A percentile compares a stretch with the other conserved stretches of the same genome.
These are phyloP conservation scores for Shiraia sp. DNA, from an alignment of 2,329 filamentous ascomycete species.

Conservation along the genomic window DNA sequence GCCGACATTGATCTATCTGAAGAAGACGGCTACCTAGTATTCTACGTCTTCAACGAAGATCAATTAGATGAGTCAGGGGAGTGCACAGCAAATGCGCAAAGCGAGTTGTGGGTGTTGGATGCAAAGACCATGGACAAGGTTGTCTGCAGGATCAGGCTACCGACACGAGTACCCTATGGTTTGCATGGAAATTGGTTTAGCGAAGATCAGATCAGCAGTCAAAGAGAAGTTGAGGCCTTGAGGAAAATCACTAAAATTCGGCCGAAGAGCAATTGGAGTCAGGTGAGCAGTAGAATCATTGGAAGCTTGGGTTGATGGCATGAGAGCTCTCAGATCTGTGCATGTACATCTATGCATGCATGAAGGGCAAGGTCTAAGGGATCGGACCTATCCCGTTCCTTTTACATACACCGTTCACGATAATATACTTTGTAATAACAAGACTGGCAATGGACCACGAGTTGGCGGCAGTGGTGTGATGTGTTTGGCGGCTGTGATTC, in stretches of 20 bases:
- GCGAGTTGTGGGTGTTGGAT: constrained; percentile 71
- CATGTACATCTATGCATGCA: not conserved
- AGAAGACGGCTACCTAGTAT: constrained; percentile 69
- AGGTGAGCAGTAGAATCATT: constrained; percentile 14
- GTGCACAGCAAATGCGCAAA: constrained; percentile 48
- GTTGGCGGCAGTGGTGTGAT: too few species aligned
- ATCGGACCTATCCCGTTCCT: too few species aligned
- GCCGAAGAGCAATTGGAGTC: constrained; percentile 8
- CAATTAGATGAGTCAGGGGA: constrained; percentile 60
- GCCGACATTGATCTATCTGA: constrained; percentile 47
- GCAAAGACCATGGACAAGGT: constrained; percentile 65
- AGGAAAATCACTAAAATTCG: constrained; percentile 18
- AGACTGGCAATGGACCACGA: too few species aligned
- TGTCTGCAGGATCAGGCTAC: constrained; percentile 61
- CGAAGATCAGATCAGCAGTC: constrained; percentile 37
- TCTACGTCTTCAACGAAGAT: constrained; percentile 71
- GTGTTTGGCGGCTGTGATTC: too few species aligned
- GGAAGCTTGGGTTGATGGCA: constrained; percentile 13
- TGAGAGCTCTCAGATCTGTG: not conserved
- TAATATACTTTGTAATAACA: too few species aligned
- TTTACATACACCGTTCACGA: too few species aligned
- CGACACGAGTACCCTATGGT: constrained; percentile 71
- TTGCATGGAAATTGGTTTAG: constrained; percentile 54
- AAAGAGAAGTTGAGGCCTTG: constrained; percentile 30
- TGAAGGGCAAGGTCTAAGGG: too few species aligned